Evolutionary conservation across 2,329 filamentous ascomycete genomes (phyloP), one percentile per base, ranked within the genome.

Genomic region (Alternaria sp.): DNA sequence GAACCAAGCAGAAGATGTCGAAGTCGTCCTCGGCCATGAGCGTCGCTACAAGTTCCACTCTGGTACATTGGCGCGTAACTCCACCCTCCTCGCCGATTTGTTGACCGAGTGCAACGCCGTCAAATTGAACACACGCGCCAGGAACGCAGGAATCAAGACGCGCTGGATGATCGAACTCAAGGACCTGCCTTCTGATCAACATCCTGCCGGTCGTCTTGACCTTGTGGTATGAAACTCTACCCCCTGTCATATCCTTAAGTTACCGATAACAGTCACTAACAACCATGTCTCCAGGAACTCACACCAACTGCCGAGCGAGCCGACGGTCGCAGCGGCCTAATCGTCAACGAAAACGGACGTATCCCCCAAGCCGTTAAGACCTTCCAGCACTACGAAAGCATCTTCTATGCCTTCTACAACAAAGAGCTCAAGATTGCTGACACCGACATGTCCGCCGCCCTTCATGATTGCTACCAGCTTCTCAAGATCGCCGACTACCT

Each of bases 321-420:
- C 19, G 65, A 73, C 40, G 58, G 60, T 54, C 59, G 57, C 36
- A 56, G 36, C 47, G 69, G 70, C 15, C 59, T 74, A 1, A 63
- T 76, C 9, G 61, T 80, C 25, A 76, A 80, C 55, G 77, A 80
- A 51, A 81, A 81, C 36, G 79, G 79, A 6, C 73, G 71, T 44
- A 59, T 73, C 13, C 73, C 74, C 5, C 72, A 71, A 23, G 72
- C 69, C 5, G 43, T 63, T 6, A 67, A 70, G 55, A 60, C 71
- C 21, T 77, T 76, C 58, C 62, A 67, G 9, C 68, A 81, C 51
- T 86, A 82, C 71, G 77, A 83, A 51, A 76, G 78, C 36, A 78
- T 86, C 17, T 73, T 86, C 57, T 81, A 82, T 36, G 77, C 81
- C 19, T 81, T 85, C 67, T 85, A 86, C 76, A 80, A 81, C 63